Evolutionary conservation across 2,329 filamentous ascomycete species (phyloP), one percentile per base, ranked within the genome.

Genomic region (Albophoma yamanashiensis): DNA sequence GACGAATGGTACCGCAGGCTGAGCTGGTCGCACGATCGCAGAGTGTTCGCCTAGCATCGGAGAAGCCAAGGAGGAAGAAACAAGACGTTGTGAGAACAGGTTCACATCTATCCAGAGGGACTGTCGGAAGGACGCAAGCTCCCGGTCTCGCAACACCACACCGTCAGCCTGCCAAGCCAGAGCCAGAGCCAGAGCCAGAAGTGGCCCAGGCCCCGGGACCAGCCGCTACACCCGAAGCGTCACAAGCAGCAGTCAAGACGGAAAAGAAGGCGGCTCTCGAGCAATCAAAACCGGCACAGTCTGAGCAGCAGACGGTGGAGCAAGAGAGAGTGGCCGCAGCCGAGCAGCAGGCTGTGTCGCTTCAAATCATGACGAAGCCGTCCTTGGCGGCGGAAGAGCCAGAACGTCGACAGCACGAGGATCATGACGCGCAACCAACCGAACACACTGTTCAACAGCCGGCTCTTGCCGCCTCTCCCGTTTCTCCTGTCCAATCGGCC

Each of bases 1-100:
- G 85, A 64, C 81, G 85, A 61, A 85, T 87, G 77, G 76, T 87
- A 4, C 78, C 80, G 3, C 78, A 64, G 58, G 70, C 68, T 7
- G 74, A 81, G 34, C 63, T 82, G 22, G 55, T 75, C 64, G 77
- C 70, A 57, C 72, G 72, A 53, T 77, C 81, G 57, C 74, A 79
- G 59, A 71, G 67, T 39, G 66, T 78, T 4, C 68, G 72, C 31
- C 72, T 79, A 22, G 64, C 72, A 20, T 69, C 74, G 0, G 75
- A 78, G 40, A 75, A 73, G 56, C 72, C 73, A 5, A 72, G 67
- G 57, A 79, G 71, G 63, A 78, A 74, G 62, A 81, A 76, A 64
- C 66, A 71, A 45, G 65, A 67, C 1, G 57, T 72, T 11, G 69
- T 73, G n/a, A 74, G 71, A 61, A 74, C 72, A 56, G 79, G 78